Base-by-base conservation (phyloP, 805 yeast genomes). In the Cyberlindnera maclurae region DNA sequence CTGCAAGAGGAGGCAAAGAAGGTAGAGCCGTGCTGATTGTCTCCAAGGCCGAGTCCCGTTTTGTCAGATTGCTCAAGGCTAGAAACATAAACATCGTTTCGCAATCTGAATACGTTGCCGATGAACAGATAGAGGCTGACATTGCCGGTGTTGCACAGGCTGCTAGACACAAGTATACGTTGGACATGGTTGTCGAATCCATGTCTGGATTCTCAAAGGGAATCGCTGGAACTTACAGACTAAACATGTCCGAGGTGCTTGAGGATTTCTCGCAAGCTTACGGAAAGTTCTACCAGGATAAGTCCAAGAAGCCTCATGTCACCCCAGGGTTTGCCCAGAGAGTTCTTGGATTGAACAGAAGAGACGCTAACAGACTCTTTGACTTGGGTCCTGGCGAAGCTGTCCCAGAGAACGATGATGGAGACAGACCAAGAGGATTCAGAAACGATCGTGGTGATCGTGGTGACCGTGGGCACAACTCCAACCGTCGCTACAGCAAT, bases 1-100 rank as follows among this genome's bases (percentile, higher is more conserved):
- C 97, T 12, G 97, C 95, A 31, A 78, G 97, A 64, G 95, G 89
- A 39, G 96, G 96, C 40, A 71, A 73, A 42, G 65, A 69, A 17
- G 97, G 97, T 45, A 67, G 71, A 35, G 84, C 96, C 5, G 60
- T 75, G 12, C 58, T 83, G 42, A 79, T 76, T 55, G 52, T 78
- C 34, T 66, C 82, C 24, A 59, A 69, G 45, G 60, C 64, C 35
- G 95, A 88, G 58, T 48, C 62, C 28, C 70, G 71, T 26, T 88
- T 76, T 58, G 60, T 77, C 29, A 59, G 62, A 29, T 62, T 65
- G 3, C 68, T 86, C 52, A 58, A 62, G 34, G 58, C 68, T 41
- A 75, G 73, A 54, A 78, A 77, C 33, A 75, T 86, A 51, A 60
- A 55, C 24, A 79, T 85, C 43, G 52, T 65, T 12, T 68, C 71